Base-by-base conservation (phyloP, 2,329 filamentous ascomycete species). In the Alternaria sp. region DNA sequence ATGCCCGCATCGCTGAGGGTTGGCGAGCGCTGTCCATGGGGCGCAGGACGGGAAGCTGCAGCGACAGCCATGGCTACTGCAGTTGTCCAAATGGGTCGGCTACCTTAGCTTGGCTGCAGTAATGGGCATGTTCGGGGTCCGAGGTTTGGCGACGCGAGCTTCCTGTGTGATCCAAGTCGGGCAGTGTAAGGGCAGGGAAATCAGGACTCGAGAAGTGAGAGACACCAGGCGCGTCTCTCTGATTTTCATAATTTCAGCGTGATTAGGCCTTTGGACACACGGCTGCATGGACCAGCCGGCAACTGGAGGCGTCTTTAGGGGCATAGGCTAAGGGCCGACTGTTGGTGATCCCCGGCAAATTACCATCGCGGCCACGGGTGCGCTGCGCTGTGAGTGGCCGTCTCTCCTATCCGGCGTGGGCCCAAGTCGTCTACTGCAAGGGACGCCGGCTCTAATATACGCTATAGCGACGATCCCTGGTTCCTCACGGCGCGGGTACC, bases 1-100 rank as follows among this genome's bases (percentile, higher is more conserved):
- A 97, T 94, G 79, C 97, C 94, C 56, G 94, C 93, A 79, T 97
- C 96, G 60, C 93, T 96, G 74, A 97, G 84, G 3, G 94, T 97
- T 50, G 94, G 94, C 63, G 93, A 96, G 46, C 75, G 70, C 67
- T 61, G 71, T 26, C 65, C 68, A 60, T 64, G 47, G 25, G 55
- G 55, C 41, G 61, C 54, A 66, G 60, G 55, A 60, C 60, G 68
- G 64, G 69, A 59, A 64, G 67, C 60, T 66, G 68, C 65, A 54
- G 65, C 65, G 60, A 70, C 62, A 55, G 67, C 72, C 72, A 74
- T 73, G 65, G 62, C 60, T 66, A 66, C 62, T 45, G 55, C 62
- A 55, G 58, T 55, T 61, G 59, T 57, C 28, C 49, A 55, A 58
- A 45, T 61, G 58, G 60, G 66, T 62, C 60, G 58, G 66, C 65